Conservation (phyloP, 1,284 basidiomycete genomes). For the Moesziomyces globuligerus region DNA sequence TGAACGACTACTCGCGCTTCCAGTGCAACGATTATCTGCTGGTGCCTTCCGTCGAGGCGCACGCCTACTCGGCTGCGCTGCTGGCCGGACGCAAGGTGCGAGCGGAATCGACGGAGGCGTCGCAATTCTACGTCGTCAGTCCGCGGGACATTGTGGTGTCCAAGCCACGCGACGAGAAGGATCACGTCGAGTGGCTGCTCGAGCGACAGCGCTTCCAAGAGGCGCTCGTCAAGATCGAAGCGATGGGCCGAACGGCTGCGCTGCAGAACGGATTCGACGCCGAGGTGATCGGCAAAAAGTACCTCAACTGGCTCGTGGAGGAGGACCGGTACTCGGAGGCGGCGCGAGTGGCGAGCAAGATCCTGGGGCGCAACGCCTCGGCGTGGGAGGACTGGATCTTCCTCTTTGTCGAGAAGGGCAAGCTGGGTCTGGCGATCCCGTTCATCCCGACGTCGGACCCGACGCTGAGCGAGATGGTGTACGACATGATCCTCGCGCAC, state of each 20-base stretch:
- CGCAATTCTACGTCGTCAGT: constrained; percentile 80
- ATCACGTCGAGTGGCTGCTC: constrained; percentile 93
- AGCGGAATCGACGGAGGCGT: constrained; percentile 23
- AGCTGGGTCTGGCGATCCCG: constrained; percentile 87
- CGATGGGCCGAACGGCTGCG: constrained; percentile 68
- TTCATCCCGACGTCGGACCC: constrained; percentile 85
- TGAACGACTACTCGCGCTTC: constrained; percentile 82
- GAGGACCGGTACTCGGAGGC: constrained; percentile 83
- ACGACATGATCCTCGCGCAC: constrained; percentile 93
- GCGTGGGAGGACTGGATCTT: constrained; percentile 97
- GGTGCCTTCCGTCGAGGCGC: constrained; percentile 65
- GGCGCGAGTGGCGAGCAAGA: constrained; percentile 84
- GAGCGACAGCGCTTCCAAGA: constrained; percentile 87
- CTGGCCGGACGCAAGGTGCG: constrained; percentile 37
- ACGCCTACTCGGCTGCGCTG: constrained; percentile 42
- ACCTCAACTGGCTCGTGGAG: constrained; percentile 59
- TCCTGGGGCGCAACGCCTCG: constrained; percentile 80
- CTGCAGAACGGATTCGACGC: constrained; percentile 72
- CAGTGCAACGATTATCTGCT: constrained; percentile 92
- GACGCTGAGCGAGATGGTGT: constrained; percentile 82
- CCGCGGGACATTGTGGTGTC: constrained; percentile 88
- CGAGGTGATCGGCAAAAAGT: constrained; percentile 67
- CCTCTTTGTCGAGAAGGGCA: constrained; percentile 82
- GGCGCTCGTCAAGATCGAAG: constrained; percentile 85
- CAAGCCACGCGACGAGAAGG: constrained; percentile 83